Evolutionary conservation across 1,139 yeast genomes (phyloP).

Genomic region (Entelexis sorbosivorans): DNA sequence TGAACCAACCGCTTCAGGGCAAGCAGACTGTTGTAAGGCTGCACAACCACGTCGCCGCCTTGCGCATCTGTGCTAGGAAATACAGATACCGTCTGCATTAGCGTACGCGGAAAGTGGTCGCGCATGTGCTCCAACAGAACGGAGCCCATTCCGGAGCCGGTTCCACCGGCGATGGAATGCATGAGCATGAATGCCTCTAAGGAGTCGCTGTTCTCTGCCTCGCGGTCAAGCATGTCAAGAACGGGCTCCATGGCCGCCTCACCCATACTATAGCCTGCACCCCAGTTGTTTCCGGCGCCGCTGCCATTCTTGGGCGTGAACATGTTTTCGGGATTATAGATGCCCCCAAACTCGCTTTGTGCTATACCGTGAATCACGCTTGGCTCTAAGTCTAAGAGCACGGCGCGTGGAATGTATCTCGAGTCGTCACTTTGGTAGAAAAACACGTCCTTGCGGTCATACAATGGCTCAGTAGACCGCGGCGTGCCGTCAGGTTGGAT

Average conservation of each 20-base stretch:
- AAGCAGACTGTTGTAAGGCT: slow-evolving; percentile 82
- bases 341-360: slow-evolving; percentile 42
- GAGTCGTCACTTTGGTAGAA: slow-evolving; percentile 69
- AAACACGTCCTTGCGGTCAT: slow-evolving; percentile 74
- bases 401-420: slow-evolving; percentile 75
- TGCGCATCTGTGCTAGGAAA: slow-evolving; percentile 51
- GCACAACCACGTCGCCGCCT: slow-evolving; percentile 90
- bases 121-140: slow-evolving; percentile 61
- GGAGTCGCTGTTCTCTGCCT: slow-evolving; percentile 82
- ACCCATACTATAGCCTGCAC: slow-evolving; percentile 76
- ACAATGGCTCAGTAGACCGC: slow-evolving; percentile 29
- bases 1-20: slow-evolving; percentile 74
- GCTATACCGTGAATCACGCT: slow-evolving; percentile 65
- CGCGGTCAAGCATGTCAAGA: slow-evolving; percentile 75
- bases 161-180: slow-evolving; percentile 98
- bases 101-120: slow-evolving; percentile 74
- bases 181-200: slow-evolving; percentile 80
- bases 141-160: slow-evolving; percentile 94
- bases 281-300: slow-evolving; percentile 97
- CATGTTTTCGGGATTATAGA: slow-evolving; percentile 76
- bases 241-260: slow-evolving; percentile 57
- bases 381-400: slow-evolving; percentile 82
- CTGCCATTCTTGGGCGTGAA: slow-evolving; percentile 67
- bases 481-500: slow-evolving; percentile 61
- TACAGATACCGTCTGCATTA: slow-evolving; percentile 74